Base-by-base conservation (phyloP, 1,284 basidiomycete species). In the Xerocomus amazonicus region DNA sequence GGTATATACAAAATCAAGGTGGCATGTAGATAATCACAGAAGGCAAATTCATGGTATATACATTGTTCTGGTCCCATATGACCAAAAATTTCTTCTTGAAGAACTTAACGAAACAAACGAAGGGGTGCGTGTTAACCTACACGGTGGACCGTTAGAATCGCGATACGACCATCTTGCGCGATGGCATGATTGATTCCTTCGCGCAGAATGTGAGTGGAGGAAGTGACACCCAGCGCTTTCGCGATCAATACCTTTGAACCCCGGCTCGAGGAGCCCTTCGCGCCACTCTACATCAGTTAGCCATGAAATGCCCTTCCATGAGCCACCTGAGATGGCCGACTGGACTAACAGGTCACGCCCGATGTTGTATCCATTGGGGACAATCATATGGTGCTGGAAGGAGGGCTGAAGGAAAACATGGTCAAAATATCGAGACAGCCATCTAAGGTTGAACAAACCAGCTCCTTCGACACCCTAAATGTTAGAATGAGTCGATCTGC, bases 151-250 rank as follows among this genome's bases (percentile, higher is more conserved):
- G 83, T 90, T 28, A 91, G 71, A 34, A 91, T 70, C 13, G 89
- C 89, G n/a, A 90, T 78, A 32, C 75, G 76, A 6, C 89, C 89
- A 59, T 91, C 89, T 63, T 90, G 86, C 6, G 78, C 72, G 43
- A 91, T 91, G 38, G 74, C 80, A 59, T 91, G 89, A 60, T 91
- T 91, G 33, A 91, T 75, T 47, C 84, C 87, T 88, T 58, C 0
- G 51, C n/a, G 23, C 14, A 43, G 17, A 32, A 38, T 35, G 28
- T 38, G 31, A 32, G 29, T 55, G 31, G 53, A 40, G 26, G 19
- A 16, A 8, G 26, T 23, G 4, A 9, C 43, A n/a, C n/a, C 16
- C 6, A 31, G 28, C 8, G 26, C 27, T 42, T n/a, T 19, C 1
- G 9, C 33, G 29, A 29, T 41, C 9, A 14, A 46, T 50, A 85